phyloP scores from a whole-genome alignment of 164 flowering plant genomes.

The Umbilicus rupestris region DNA sequence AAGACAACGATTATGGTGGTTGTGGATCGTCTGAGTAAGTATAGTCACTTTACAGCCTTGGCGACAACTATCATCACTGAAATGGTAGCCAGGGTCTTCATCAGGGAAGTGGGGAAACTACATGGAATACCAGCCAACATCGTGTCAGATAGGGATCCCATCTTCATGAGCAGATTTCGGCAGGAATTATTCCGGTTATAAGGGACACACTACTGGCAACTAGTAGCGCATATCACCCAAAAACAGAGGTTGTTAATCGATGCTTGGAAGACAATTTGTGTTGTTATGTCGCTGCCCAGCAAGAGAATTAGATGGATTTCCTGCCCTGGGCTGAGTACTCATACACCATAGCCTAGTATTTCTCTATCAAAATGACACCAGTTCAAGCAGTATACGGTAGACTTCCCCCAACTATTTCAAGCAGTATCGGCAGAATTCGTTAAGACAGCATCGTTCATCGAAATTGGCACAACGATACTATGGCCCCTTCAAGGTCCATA shows the following conservation, averaged over 20 bases:
- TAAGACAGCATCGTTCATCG: not conserved
- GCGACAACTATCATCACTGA: not conserved
- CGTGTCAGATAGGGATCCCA: not conserved
- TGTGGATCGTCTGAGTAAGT: conserved; percentile 1
- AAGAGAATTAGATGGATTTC: not conserved
- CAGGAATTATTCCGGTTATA: not conserved
- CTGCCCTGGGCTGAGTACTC: not conserved
- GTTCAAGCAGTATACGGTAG: conserved; percentile 5
- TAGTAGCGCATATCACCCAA: not conserved
- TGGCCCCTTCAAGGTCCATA: not conserved
- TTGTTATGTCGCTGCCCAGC: not conserved
- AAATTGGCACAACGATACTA: not conserved
- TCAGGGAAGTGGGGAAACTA: not conserved
- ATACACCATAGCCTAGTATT: not conserved
- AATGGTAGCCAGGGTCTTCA: not conserved
- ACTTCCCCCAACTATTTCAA: not conserved
- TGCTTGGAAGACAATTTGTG: not conserved
- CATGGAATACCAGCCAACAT: not conserved
- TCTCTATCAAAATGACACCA: not conserved
- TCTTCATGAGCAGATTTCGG: not conserved
- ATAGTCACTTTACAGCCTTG: not conserved
- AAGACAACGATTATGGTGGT: not conserved
- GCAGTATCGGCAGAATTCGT: not conserved
- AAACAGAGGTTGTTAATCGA: not conserved
- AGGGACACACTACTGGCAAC: not conserved